A percentile compares a stretch with the other conserved stretches of the same genome.
Conservation (phyloP, 306 rosid species). For the Mimosa bimucronata region DNA sequence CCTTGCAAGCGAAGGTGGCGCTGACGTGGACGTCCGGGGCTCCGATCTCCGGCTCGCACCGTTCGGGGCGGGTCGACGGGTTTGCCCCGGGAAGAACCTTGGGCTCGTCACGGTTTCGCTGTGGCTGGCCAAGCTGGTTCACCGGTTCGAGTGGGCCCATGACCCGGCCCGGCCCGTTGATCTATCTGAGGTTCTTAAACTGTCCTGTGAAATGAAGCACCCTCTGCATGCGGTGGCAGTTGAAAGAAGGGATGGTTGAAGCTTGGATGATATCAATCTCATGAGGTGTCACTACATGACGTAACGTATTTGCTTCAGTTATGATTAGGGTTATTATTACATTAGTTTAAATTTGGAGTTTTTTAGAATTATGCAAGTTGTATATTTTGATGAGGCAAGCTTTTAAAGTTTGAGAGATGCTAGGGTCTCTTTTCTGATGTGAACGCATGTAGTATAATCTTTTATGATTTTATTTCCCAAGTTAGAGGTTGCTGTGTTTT, state of each 20-base stretch:
- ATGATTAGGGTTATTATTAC: neutral
- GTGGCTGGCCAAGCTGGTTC: constrained; percentile 59
- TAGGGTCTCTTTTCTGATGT: neutral
- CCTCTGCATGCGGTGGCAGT: constrained; percentile 44
- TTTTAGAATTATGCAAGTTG: neutral
- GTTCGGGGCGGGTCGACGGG: constrained; percentile 65
- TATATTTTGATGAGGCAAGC: neutral
- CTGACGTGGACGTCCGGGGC: constrained; percentile 59
- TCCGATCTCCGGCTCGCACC: constrained; percentile 59
- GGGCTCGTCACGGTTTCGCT: constrained; percentile 51
- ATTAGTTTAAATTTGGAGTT: neutral
- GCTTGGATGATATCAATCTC: neutral
- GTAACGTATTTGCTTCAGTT: neutral
- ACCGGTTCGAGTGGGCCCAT: constrained; percentile 45
- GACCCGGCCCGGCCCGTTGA: constrained; percentile 40
- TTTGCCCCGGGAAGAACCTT: constrained; percentile 60
- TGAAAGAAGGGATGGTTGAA: neutral
- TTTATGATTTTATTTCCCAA: neutral
- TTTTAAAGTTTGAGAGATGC: neutral
- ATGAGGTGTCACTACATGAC: neutral
- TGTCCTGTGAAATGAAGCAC: constrained; percentile 62
- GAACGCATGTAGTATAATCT: neutral
- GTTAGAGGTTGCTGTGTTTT: neutral
- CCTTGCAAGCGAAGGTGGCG: constrained; percentile 34
- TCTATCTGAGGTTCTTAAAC: constrained; percentile 53